phyloP scores from a whole-genome alignment of 257 asterid genomes.

The Ilex aquifolium region DNA sequence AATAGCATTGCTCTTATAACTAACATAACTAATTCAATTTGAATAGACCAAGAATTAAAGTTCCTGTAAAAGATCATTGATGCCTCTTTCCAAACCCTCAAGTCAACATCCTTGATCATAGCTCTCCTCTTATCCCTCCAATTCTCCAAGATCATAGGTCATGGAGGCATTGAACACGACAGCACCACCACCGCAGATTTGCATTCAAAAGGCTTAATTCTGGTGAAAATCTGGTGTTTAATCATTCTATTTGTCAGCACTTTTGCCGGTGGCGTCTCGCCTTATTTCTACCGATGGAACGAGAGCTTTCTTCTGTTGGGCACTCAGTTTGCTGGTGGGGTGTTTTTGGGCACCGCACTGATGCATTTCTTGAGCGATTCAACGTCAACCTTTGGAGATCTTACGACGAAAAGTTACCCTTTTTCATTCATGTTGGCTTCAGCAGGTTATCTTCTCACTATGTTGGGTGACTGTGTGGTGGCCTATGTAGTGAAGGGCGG shows the following conservation, averaged over 20 bases:
- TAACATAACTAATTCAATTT: not conserved
- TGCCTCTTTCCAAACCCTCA: conserved; percentile 19
- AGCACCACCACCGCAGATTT: conserved; percentile 6
- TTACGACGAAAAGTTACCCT: conserved; percentile 53
- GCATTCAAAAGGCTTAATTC: conserved; percentile 39
- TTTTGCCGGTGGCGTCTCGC: conserved; percentile 68
- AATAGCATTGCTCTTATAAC: no score
- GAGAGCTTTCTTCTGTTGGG: conserved; percentile 71
- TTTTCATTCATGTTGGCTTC: conserved; percentile 79
- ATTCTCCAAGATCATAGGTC: conserved; percentile 27
- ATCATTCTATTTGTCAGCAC: conserved; percentile 59
- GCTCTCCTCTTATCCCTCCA: conserved; percentile 31
- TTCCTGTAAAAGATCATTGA: conserved; percentile 1
- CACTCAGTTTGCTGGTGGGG: conserved; percentile 87
- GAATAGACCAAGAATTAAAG: not conserved
- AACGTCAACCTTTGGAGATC: conserved; percentile 29
- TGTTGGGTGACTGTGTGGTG: conserved; percentile 61
- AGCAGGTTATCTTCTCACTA: conserved; percentile 64
- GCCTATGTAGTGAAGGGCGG: conserved; percentile 20
- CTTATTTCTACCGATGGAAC: conserved; percentile 77
- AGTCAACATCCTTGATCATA: conserved; percentile 44
- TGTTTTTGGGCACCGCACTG: conserved; percentile 72
- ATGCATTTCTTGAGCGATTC: conserved; percentile 90
- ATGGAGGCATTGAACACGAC: conserved; percentile 39
- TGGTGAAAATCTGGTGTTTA: conserved; percentile 71